These are phyloP conservation scores for Fusarium musae DNA, from an alignment of 2,329 filamentous ascomycete genomes.

Conservation along the genomic window DNA sequence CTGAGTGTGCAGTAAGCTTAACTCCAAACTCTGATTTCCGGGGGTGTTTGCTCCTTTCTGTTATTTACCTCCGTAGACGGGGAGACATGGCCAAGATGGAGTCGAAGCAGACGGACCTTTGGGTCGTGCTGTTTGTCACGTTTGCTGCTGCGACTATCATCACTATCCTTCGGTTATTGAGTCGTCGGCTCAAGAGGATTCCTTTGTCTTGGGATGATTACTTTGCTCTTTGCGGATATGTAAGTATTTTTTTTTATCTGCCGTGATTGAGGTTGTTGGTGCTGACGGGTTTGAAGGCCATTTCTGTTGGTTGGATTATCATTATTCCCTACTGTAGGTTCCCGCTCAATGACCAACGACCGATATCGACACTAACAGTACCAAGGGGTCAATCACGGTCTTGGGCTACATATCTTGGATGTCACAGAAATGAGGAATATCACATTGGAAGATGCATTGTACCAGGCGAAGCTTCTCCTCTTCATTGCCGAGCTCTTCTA, in stretches of 20 bases:
- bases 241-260: neutral
- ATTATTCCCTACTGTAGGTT: constrained; percentile 35
- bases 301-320: constrained; percentile 30
- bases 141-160: constrained; percentile 35
- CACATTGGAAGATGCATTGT: neutral
- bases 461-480: constrained; percentile 11
- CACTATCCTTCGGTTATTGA: constrained; percentile 22
- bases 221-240: constrained; percentile 36
- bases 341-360: too few relatives aligned
- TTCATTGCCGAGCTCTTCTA: constrained; percentile 45
- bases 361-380: neutral
- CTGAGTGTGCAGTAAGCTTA: neutral
- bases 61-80: neutral
- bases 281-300: constrained; percentile 3
- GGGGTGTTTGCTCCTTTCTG: neutral
- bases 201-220: constrained; percentile 35
- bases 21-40: neutral
- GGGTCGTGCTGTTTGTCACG: constrained; percentile 28
- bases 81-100: constrained; percentile 1
- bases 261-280: neutral
- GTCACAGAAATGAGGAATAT: neutral
- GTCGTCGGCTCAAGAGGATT: constrained; percentile 30
- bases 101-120: constrained; percentile 29
- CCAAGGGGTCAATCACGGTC: constrained; percentile 28
- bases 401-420: constrained; percentile 28